Evolutionary conservation across 2,329 filamentous ascomycete species (phyloP).

Genomic region (Ophiocordyceps camponoti-rufipedis): DNA sequence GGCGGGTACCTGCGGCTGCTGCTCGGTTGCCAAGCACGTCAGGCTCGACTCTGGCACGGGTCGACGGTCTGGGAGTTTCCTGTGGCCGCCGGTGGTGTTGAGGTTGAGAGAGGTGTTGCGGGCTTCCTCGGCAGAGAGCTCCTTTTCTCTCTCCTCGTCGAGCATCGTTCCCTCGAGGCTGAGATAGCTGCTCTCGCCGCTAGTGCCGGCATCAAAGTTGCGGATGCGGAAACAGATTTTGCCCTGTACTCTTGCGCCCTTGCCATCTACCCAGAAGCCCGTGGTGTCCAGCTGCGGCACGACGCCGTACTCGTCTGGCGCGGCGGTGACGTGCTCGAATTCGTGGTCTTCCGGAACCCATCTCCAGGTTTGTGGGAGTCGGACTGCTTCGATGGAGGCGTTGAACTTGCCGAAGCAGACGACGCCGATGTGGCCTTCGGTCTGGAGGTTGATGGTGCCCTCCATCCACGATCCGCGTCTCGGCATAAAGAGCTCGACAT

Average conservation of each 20-base stretch:
- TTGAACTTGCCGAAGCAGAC: constrained; percentile 88
- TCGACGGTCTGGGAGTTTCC: too few relatives aligned
- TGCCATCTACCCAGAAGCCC: constrained; percentile 59
- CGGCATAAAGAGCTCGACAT: constrained; percentile 71
- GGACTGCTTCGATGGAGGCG: constrained; percentile 60
- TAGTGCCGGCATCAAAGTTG: constrained; percentile 66
- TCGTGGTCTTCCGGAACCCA: constrained; percentile 43
- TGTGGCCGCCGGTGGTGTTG: constrained; percentile 11
- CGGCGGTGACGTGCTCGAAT: constrained; percentile 24
- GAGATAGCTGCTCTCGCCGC: constrained; percentile 59
- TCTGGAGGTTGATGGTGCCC: constrained; percentile 71
- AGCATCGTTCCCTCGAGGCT: constrained; percentile 83
- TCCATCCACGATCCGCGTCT: constrained; percentile 55
- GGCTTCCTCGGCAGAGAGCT: constrained; percentile 26
- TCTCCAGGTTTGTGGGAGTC: constrained; percentile 61
- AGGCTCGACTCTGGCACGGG: constrained; percentile 34
- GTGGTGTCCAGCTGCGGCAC: constrained; percentile 33
- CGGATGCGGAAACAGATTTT: constrained; percentile 61
- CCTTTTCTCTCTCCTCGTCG: constrained; percentile 44
- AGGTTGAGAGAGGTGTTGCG: constrained; percentile 19
- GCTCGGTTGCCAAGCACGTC: constrained; percentile 32
- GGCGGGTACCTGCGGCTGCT: too few relatives aligned
- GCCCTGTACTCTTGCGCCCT: constrained; percentile 51
- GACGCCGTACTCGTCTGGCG: constrained; percentile 31
- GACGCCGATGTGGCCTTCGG: constrained; percentile 73